Conservation (phyloP, 2,329 filamentous ascomycete genomes). For the Monilinia aucupariae region DNA sequence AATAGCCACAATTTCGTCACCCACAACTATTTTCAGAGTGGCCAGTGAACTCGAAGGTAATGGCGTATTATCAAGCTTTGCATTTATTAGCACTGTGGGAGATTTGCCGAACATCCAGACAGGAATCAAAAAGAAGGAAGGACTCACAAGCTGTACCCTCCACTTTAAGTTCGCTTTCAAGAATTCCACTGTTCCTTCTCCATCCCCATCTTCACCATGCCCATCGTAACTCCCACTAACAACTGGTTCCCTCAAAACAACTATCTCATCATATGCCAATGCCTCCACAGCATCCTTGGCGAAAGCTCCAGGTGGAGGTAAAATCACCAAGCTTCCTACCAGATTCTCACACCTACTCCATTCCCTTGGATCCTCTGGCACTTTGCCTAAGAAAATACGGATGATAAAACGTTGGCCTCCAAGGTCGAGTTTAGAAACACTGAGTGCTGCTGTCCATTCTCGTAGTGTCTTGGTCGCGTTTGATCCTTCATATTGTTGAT, state of each 20-base stretch:
- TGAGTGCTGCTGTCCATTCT: conserved; percentile 29
- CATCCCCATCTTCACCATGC: conserved; percentile 19
- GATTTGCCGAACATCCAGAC: not conserved
- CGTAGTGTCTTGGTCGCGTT: not conserved
- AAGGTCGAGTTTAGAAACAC: conserved; percentile 30
- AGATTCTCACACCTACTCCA: conserved; percentile 21
- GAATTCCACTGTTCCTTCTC: conserved; percentile 19
- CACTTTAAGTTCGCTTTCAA: conserved; percentile 28
- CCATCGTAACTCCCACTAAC: not conserved
- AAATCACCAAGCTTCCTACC: conserved; percentile 26
- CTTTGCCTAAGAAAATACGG: conserved; percentile 25
- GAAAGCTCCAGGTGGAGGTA: conserved; percentile 22
- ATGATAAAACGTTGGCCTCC: conserved; percentile 26
- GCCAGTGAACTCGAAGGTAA: conserved; percentile 14
- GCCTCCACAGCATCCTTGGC: conserved; percentile 16
- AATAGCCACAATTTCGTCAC: conserved; percentile 24
- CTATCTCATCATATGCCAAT: conserved; percentile 26
- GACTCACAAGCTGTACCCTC: conserved; percentile 30
- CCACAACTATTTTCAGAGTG: conserved; percentile 24
- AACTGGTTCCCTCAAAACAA: conserved; percentile 18
- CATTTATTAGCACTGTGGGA: not conserved
- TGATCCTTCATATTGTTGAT: not conserved
- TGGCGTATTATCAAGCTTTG: conserved; percentile 10
- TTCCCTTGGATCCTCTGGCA: conserved; percentile 24
- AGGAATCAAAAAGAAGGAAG: not conserved